These are phyloP conservation scores for Bassia scoparia DNA, from an alignment of 148 eudicot genomes.

Conservation along the genomic window DNA sequence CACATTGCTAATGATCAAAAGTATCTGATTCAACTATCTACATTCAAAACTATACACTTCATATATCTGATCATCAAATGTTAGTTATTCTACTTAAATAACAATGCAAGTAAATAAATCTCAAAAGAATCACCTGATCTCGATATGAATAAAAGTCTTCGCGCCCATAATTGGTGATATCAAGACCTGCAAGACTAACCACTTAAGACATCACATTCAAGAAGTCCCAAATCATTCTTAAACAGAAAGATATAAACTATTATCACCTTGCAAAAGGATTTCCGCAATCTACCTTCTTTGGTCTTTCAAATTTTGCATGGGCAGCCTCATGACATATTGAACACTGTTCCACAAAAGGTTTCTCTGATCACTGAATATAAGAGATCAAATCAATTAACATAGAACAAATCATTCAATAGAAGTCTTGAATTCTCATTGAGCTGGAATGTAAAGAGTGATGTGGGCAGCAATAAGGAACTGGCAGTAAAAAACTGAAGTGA, in stretches of 20 bases:
- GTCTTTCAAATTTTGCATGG: conserved; percentile 51
- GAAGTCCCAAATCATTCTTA: conserved; percentile 3
- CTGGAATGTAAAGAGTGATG: neutral
- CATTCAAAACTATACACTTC: no score
- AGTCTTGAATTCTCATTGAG: neutral
- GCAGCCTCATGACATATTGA: conserved; percentile 93
- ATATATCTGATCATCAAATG: no score
- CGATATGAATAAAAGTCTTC: conserved; percentile 97
- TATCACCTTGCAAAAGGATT: conserved; percentile 71
- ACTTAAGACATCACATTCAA: conserved; percentile 30
- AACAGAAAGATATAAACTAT: neutral
- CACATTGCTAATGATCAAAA: no score
- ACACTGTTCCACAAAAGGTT: conserved; percentile 93
- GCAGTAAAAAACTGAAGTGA: no score
- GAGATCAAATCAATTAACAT: conserved; percentile 17
- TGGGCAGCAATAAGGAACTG: no score
- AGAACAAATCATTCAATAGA: neutral
- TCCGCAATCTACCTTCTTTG: conserved; percentile 53
- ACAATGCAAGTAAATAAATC: no score
- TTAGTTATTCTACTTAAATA: no score
- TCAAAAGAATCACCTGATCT: conserved; percentile 68
- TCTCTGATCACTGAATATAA: conserved; percentile 75
- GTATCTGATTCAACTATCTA: no score
- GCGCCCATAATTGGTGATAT: conserved; percentile 92
- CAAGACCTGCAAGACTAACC: conserved; percentile 82